A percentile compares a stretch with the other conserved stretches of the same genome.
phyloP scores from a whole-genome alignment of 2,329 filamentous ascomycete species.

The Aspergillus japonicus region DNA sequence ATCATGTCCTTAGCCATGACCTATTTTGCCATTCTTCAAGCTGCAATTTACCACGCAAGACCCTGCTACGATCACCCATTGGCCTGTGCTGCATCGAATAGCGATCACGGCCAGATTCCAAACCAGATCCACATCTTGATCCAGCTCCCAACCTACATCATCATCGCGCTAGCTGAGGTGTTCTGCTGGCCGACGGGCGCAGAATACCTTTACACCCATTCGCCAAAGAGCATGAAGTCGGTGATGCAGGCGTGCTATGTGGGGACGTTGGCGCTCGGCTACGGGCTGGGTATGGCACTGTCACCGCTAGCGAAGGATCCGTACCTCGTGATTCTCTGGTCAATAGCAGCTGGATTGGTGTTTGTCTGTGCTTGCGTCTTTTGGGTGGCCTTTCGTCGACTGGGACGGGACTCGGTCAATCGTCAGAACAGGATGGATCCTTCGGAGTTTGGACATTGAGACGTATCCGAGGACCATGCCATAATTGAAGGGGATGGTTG shows the following conservation, averaged over 20 bases:
- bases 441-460: too few species aligned
- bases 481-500: too few species aligned
- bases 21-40: conserved; percentile 57
- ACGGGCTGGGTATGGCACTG: background rate
- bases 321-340: background rate
- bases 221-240: conserved; percentile 42
- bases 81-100: conserved; percentile 25
- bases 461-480: too few species aligned
- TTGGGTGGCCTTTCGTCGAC: too few species aligned
- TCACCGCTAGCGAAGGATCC: background rate
- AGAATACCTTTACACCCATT: conserved; percentile 47
- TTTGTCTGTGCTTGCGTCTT: too few species aligned
- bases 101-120: conserved; percentile 15
- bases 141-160: conserved; percentile 42
- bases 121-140: conserved; percentile 42
- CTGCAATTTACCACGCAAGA: conserved; percentile 57
- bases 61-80: conserved; percentile 53
- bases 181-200: conserved; percentile 44
- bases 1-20: conserved; percentile 54
- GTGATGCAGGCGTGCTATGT: conserved; percentile 30
- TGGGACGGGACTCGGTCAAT: too few species aligned
- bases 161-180: conserved; percentile 44
- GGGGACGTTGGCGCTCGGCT: conserved; percentile 9
- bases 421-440: too few species aligned
- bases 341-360: too few species aligned